These are phyloP conservation scores for Crucibulum cyathiforme DNA, from an alignment of 1,284 basidiomycete species.

Conservation along the genomic window DNA sequence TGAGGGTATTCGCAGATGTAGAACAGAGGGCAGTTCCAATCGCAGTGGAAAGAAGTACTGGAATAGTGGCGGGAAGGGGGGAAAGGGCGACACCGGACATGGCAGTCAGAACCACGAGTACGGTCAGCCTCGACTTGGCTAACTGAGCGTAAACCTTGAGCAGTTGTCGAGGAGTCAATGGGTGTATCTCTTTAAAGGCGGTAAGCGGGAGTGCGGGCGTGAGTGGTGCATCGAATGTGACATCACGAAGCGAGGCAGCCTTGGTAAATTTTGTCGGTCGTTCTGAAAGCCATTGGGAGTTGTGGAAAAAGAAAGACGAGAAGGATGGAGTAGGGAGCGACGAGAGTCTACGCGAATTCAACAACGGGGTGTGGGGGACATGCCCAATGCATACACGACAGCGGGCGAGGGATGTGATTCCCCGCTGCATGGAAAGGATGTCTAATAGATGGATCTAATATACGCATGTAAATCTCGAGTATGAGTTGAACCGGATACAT, in stretches of 20 bases:
- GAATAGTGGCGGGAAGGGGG: constrained; percentile 82
- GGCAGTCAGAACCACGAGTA: constrained; percentile 89
- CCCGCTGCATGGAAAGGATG: background rate
- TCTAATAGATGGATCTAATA: background rate
- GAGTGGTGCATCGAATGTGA: constrained; percentile 4
- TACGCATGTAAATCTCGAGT: no score
- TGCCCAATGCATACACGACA: background rate
- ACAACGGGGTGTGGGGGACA: background rate
- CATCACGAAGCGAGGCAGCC: background rate
- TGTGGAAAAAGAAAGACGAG: constrained; percentile 67
- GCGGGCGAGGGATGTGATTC: constrained; percentile 1
- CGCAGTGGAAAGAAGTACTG: constrained; percentile 86
- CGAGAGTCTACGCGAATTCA: background rate
- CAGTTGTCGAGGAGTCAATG: constrained; percentile 58
- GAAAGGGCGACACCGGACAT: constrained; percentile 95
- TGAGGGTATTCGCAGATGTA: constrained; percentile 93
- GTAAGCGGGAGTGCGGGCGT: constrained; percentile 21
- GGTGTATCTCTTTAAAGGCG: constrained; percentile 36
- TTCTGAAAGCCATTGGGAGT: constrained; percentile 48
- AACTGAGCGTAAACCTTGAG: constrained; percentile 81
- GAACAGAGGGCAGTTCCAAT: constrained; percentile 91
- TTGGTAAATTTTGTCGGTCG: constrained; percentile 11
- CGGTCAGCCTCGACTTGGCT: constrained; percentile 87
- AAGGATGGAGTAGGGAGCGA: constrained; percentile 34
- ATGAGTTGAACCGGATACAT: no score